Percentiles rank a stretch among this genome's conserved stretches.
Conservation (phyloP, 179 eudicot species). For the Beta lomatogona region DNA sequence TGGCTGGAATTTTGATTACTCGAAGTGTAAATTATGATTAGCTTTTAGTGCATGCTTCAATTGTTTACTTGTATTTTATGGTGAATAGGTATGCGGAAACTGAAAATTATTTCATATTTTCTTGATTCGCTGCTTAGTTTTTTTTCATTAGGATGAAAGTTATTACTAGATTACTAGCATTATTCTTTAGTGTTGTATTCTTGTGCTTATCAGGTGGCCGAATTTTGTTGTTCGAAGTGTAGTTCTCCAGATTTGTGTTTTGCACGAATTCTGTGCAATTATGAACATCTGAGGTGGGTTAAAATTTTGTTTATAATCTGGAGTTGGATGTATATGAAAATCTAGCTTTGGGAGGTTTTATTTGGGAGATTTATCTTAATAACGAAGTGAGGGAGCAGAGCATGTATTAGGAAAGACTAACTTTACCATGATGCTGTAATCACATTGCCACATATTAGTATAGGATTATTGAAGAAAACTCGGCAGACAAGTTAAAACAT, state of each 20-base stretch:
- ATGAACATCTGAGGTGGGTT: background rate
- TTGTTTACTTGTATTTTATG: background rate
- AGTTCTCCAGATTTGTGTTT: background rate
- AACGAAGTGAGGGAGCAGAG: background rate
- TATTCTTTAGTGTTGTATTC: background rate
- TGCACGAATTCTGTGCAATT: background rate
- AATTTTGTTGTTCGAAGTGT: background rate
- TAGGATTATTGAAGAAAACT: no score
- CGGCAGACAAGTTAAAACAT: no score
- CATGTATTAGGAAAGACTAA: background rate
- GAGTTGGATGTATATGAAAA: background rate
- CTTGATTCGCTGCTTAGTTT: background rate
- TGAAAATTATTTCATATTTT: background rate
- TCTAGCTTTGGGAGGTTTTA: background rate
- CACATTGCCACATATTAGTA: background rate
- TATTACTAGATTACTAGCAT: background rate
- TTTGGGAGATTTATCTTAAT: background rate
- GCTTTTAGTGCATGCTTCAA: background rate
- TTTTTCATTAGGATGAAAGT: background rate
- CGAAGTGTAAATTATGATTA: background rate
- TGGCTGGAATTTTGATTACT: background rate
- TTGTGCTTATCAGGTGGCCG: background rate
- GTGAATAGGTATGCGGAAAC: background rate
- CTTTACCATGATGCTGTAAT: background rate
- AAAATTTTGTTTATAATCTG: background rate